Percentiles rank a stretch among this genome's conserved stretches.
phyloP scores from a whole-genome alignment of 163 green algal genomes.

The Trebouxiophyceae sp. region DNA sequence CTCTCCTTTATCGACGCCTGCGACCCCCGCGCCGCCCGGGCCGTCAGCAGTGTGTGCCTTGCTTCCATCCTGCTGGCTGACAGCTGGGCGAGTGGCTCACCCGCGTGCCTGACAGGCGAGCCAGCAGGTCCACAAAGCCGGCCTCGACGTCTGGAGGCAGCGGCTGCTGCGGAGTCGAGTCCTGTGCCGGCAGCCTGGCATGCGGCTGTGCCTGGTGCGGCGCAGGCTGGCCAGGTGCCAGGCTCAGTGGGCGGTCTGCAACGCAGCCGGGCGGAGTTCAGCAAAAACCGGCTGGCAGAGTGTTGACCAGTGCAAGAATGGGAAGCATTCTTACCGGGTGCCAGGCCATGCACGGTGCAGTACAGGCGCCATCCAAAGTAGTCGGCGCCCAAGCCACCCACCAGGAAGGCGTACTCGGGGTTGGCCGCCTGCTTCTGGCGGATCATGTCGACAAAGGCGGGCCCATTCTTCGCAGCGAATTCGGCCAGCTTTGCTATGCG shows the following conservation, averaged over 20 bases:
- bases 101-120: constrained; percentile 48
- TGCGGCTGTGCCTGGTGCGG: not conserved
- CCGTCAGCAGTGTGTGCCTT: not conserved
- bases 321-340: constrained; percentile 6
- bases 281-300: too few relatives aligned
- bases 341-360: constrained; percentile 23
- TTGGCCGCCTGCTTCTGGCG: constrained; percentile 29
- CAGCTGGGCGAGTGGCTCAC: constrained; percentile 8
- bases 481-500: constrained; percentile 46
- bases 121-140: constrained; percentile 52
- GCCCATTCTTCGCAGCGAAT: constrained; percentile 39
- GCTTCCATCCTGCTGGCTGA: not conserved
- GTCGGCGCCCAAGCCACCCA: constrained; percentile 23
- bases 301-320: too few relatives aligned
- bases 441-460: constrained; percentile 34
- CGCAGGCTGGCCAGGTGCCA: not conserved
- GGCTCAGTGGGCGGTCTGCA: not conserved
- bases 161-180: not conserved
- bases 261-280: too few relatives aligned
- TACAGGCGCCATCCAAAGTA: constrained; percentile 53
- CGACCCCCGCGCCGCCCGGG: too few relatives aligned
- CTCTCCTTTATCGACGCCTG: constrained; percentile 67
- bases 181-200: not conserved
- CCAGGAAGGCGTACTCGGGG: constrained; percentile 57
- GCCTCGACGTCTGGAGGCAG: constrained; percentile 37